Evolutionary conservation across 1,284 basidiomycete genomes (phyloP).

Genomic region (Rhizopogon hawkerae): DNA sequence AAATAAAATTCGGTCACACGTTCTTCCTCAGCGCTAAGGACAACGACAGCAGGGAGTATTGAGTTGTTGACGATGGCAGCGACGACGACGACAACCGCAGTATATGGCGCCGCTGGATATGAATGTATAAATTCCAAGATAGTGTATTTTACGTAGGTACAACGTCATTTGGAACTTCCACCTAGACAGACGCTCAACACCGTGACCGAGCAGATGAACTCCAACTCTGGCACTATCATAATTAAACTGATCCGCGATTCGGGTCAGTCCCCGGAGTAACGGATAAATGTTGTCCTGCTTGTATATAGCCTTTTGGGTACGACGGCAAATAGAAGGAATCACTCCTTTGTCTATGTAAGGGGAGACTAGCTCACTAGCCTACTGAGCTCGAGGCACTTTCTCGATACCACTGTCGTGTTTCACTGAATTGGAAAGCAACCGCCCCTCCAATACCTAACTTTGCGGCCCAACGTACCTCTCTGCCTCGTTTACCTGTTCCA

Average conservation of each 20-base stretch:
- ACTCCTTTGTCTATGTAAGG: no score
- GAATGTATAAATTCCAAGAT: neutral
- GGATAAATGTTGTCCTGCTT: no score
- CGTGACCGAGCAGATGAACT: neutral
- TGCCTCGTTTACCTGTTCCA: conserved; percentile 61
- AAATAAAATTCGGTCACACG: neutral
- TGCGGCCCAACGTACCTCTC: conserved; percentile 15
- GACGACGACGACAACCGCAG: neutral
- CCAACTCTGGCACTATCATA: no score
- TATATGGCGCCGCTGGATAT: neutral
- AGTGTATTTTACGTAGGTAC: neutral
- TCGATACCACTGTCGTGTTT: conserved; percentile 11
- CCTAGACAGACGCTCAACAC: neutral
- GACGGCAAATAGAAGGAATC: no score
- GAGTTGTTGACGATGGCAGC: neutral
- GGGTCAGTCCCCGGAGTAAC: no score
- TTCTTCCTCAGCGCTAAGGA: neutral
- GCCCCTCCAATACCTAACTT: conserved; percentile 22
- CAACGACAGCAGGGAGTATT: neutral
- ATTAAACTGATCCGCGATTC: no score
- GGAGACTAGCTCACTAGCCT: neutral
- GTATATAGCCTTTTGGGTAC: no score
- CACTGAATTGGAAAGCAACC: conserved; percentile 21
- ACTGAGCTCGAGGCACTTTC: neutral
- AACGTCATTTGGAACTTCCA: conserved; percentile 1